Percentiles rank a stretch among this genome's conserved stretches.
Evolutionary conservation across 1,139 yeast genomes (phyloP).

Genomic region (Pichia sp.): DNA sequence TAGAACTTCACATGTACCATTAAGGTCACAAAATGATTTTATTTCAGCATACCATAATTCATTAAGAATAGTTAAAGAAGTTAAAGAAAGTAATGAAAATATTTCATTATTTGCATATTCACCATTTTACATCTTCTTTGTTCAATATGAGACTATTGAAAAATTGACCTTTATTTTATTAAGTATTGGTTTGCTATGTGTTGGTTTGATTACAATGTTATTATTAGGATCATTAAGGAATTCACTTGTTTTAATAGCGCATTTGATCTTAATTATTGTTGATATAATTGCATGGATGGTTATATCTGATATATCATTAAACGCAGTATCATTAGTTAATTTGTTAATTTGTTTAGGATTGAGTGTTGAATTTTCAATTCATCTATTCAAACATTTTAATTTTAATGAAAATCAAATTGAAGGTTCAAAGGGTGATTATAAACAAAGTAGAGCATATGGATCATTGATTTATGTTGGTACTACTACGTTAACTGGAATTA

Average conservation of each 20-base stretch:
- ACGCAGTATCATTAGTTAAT: constrained; percentile 86
- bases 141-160: constrained; percentile 69
- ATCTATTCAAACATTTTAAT: constrained; percentile 73
- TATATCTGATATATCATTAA: constrained; percentile 66
- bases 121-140: constrained; percentile 87
- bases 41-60: constrained; percentile 75
- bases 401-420: constrained; percentile 26
- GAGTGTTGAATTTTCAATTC: constrained; percentile 89
- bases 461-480: constrained; percentile 77
- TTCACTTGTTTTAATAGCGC: constrained; percentile 48
- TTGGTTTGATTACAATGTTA: constrained; percentile 43
- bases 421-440: not conserved
- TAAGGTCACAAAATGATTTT: constrained; percentile 78
- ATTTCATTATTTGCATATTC: constrained; percentile 82
- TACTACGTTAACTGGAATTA: constrained; percentile 83
- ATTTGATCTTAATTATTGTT: constrained; percentile 59
- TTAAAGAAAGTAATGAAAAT: constrained; percentile 36
- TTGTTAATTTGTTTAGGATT: constrained; percentile 84
- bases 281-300: constrained; percentile 80
- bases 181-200: constrained; percentile 47
- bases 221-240: constrained; percentile 64
- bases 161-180: constrained; percentile 51
- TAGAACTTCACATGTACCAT: constrained; percentile 74
- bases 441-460: constrained; percentile 35
- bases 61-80: constrained; percentile 56